Base-by-base conservation (phyloP, 2,329 filamentous ascomycete species). In the Fusarium albidum region DNA sequence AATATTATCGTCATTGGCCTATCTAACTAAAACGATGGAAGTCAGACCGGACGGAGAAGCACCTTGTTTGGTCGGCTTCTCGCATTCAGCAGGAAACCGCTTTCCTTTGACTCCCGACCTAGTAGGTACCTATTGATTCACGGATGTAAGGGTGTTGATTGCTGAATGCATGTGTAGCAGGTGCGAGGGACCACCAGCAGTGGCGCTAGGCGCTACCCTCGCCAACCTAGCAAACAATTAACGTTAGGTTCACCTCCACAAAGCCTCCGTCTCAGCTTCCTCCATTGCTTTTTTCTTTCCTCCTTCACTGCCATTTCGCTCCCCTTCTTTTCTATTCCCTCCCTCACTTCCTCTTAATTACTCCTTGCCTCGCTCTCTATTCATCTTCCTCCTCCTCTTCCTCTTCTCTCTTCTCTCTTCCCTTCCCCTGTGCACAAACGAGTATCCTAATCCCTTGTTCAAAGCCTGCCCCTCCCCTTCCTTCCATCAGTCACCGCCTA, bases 281-380 rank as follows among this genome's bases (percentile, higher is more conserved):
- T 59, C 32, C 14, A 15, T 52, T 54, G 32, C 38, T 48, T 61
- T 45, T 45, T 43, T 61, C 35, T 44, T 28, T 18, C 35, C 27
- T 37, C 21, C 31, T 17, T 35, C 29, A 28, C 32, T 33, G 40
- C 13, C 42, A 34, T 33, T 15, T 32, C 17, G 32, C 27, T 33
- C 31, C 26, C 35, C 21, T 26, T 18, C 12, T 37, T 37, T 37
- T 27, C 38, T 33, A 21, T 7, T 21, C 5, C 7, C 21, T 21
- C 21, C 21, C 21, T 21, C 25, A 28, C 8, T 15, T 15, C 14
- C n/a, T 31, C 38, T 39, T 17, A n/a, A n/a, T n/a, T n/a, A 17
- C 14, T n/a, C 11, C 9, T 15, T 13, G 13, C 26, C 10, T 26
- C 21, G 13, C 5, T 43, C 26, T 14, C 14, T 31, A 14, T 34